phyloP scores from a whole-genome alignment of 1,284 basidiomycete species.

The Fomitiporia mediterranea region DNA sequence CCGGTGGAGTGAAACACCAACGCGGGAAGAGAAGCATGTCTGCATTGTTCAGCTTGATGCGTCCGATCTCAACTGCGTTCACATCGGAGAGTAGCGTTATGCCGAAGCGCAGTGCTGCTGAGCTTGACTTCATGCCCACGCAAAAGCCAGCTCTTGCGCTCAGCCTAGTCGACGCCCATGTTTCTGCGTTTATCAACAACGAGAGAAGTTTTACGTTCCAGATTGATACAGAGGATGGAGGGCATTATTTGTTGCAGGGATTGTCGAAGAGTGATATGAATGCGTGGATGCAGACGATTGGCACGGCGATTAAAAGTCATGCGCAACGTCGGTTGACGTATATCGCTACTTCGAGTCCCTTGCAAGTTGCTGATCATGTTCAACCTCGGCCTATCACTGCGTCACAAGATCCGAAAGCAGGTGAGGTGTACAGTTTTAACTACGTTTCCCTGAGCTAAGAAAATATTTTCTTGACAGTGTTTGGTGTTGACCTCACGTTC shows the following conservation, averaged over 20 bases:
- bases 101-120: slow-evolving; percentile 57
- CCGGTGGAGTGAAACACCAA: slow-evolving; percentile 55
- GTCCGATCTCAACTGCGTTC: slow-evolving; percentile 81
- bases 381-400: slow-evolving; percentile 39
- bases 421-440: slow-evolving; percentile 36
- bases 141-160: slow-evolving; percentile 71
- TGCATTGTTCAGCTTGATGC: slow-evolving; percentile 76
- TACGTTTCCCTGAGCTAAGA: background rate
- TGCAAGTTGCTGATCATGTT: slow-evolving; percentile 65
- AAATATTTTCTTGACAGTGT: slow-evolving; percentile 44
- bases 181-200: slow-evolving; percentile 66
- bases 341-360: slow-evolving; percentile 65
- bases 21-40: slow-evolving; percentile 82
- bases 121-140: slow-evolving; percentile 66
- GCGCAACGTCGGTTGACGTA: slow-evolving; percentile 79
- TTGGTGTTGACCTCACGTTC: slow-evolving; percentile 68
- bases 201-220: slow-evolving; percentile 78
- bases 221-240: slow-evolving; percentile 80
- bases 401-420: slow-evolving; percentile 55
- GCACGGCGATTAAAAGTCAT: slow-evolving; percentile 61
- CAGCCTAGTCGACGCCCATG: slow-evolving; percentile 65
- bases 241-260: slow-evolving; percentile 74
- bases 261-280: slow-evolving; percentile 60
- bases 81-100: slow-evolving; percentile 51
- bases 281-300: slow-evolving; percentile 71